Base-by-base conservation (phyloP, 768 basidiomycete species). In the Brasilioporus rufonigricans region DNA sequence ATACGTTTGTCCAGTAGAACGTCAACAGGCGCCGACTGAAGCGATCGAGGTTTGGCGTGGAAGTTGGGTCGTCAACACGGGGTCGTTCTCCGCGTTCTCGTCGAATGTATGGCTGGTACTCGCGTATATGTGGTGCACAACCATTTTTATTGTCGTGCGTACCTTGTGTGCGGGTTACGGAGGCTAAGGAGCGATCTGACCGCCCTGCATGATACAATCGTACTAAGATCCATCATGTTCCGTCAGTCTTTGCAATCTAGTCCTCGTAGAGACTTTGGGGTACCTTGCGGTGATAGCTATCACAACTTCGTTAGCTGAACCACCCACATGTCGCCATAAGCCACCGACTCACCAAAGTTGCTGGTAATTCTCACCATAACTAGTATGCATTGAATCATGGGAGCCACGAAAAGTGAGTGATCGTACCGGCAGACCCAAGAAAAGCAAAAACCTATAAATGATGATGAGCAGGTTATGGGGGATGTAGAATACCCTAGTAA, bases 231-330 rank as follows among this genome's bases (percentile, higher is more conserved):
- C 16, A 45, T 43, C 18, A 14, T 3, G 16, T 13, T 29, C 24
- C 46, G 38, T 46, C 43, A 32, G 19, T 18, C 24, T 32, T 41
- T 31, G 14, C 14, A 8, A 14, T 27, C 35, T 18, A 6, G 21
- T 14, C 19, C 39, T 35, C 9, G 24, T 0, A 10, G 12, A 31
- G 35, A 4, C 1, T 2, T 12, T 27, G 12, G 7, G 0, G 14
- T 60, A 63, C 62, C 62, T 63, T 45, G 32, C 23, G 14, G 32
- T 19, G 31, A 59, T 29, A 21, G 60, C 61, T 63, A 19, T 8
- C n/a, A 27, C 13, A 6, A 24, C 16, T 23, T 18, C 5, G 39
- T 59, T 9, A 61, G 40, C 26, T 18, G 31, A 14, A 18, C 23
- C 32, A 23, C 5, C 29, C 18, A 36, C 8, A 1, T 5, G n/a